Evolutionary conservation across 257 asterid genomes (phyloP).

Genomic region (Buddleja alternifolia): DNA sequence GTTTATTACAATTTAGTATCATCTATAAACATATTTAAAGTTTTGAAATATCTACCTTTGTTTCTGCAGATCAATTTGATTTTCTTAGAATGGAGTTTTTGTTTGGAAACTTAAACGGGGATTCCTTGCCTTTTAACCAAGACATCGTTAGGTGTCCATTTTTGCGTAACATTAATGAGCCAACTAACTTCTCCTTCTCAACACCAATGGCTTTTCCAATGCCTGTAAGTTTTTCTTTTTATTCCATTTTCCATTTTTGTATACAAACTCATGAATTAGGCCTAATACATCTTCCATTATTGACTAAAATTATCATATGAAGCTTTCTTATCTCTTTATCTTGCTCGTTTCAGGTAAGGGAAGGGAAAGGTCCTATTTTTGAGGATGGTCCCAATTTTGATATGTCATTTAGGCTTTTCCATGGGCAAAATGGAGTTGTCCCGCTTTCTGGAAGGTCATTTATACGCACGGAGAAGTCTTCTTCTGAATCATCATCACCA

Average conservation of each 20-base stretch:
- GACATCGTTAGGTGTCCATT: slow-evolving; percentile 63
- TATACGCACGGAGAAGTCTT: slow-evolving; percentile 43
- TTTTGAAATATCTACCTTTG: background rate
- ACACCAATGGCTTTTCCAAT: slow-evolving; percentile 42
- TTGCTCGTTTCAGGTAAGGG: slow-evolving; percentile 42
- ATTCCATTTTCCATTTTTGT: slow-evolving; percentile 4
- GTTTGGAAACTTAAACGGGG: slow-evolving; percentile 40
- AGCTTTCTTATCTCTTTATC: too few relatives aligned
- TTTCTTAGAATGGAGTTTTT: slow-evolving; percentile 58
- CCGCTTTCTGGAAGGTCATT: slow-evolving; percentile 75
- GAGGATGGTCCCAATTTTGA: slow-evolving; percentile 98
- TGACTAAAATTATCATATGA: background rate
- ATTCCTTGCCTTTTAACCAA: slow-evolving; percentile 44
- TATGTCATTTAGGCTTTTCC: slow-evolving; percentile 87
- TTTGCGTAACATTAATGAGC: slow-evolving; percentile 65
- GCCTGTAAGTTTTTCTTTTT: slow-evolving; percentile 44
- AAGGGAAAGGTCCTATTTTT: slow-evolving; percentile 85
- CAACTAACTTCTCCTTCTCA: slow-evolving; percentile 62
- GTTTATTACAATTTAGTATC: slow-evolving; percentile 1
- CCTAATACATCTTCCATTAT: background rate
- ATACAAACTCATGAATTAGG: background rate
- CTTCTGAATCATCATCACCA: slow-evolving; percentile 45
- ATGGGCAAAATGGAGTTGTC: slow-evolving; percentile 91
- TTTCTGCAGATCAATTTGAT: slow-evolving; percentile 42
- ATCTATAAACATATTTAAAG: background rate